These are phyloP conservation scores for Metschnikowia bowlesiae DNA, from an alignment of 805 yeast species.

Conservation along the genomic window DNA sequence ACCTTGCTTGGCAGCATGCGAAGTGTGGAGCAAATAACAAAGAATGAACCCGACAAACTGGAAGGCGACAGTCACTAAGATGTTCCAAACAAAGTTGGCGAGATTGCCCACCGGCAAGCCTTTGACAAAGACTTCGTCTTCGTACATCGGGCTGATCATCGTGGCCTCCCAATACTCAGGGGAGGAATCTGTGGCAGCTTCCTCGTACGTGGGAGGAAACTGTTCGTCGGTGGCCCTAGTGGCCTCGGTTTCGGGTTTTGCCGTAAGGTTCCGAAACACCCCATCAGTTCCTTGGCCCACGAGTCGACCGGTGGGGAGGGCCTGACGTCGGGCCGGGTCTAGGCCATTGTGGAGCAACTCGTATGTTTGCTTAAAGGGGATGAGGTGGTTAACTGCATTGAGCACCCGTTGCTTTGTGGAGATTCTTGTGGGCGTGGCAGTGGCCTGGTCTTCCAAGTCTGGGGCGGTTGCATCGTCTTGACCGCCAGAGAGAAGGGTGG, in stretches of 20 bases:
- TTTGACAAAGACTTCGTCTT: slow-evolving; percentile 88
- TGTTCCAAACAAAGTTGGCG: slow-evolving; percentile 88
- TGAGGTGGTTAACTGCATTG: slow-evolving; percentile 28
- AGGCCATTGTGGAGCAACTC: slow-evolving; percentile 40
- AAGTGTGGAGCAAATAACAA: slow-evolving; percentile 87
- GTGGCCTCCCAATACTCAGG: slow-evolving; percentile 98
- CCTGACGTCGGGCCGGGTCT: slow-evolving; percentile 39
- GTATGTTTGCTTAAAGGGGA: slow-evolving; percentile 41
- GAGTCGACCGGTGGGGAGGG: slow-evolving; percentile 40
- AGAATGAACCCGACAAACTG: slow-evolving; percentile 90
- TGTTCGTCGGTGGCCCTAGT: slow-evolving; percentile 39
- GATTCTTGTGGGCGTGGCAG: slow-evolving; percentile 13
- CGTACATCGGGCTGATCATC: slow-evolving; percentile 70
- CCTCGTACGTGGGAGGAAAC: slow-evolving; percentile 85
- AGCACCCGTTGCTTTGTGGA: slow-evolving; percentile 28
- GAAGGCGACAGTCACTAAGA: slow-evolving; percentile 82
- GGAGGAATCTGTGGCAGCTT: slow-evolving; percentile 88
- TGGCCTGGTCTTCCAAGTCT: slow-evolving; percentile 32
- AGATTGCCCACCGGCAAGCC: slow-evolving; percentile 93
- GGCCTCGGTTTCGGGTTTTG: slow-evolving; percentile 68
- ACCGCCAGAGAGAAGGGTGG: slow-evolving; percentile 4
- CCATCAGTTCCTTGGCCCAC: slow-evolving; percentile 67
- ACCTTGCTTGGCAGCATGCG: slow-evolving; percentile 96
- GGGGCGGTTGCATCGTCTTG: neutral
- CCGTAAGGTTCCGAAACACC: slow-evolving; percentile 86